Base-by-base conservation (phyloP, 805 yeast species). In the Starmerella gropengiesseri region DNA sequence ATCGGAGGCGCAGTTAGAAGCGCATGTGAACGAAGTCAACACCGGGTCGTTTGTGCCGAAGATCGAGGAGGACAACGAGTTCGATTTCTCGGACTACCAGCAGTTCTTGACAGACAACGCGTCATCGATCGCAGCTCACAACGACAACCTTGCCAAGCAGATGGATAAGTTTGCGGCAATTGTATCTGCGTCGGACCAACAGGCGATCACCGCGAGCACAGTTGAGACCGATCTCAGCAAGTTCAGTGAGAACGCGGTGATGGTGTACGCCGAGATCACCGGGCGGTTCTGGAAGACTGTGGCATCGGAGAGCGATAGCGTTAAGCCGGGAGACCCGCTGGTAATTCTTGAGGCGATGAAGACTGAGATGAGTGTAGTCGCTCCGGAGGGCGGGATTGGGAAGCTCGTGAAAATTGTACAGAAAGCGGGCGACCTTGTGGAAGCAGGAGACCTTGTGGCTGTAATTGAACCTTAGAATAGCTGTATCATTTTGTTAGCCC, bases 261-360 rank as follows among this genome's bases (percentile, higher is more conserved):
- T 81, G 67, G 83, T 87, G 16, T 87, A 87, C 59, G 86, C 96
- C 18, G 96, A 91, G 61, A 91, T 77, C 60, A 81, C 95, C n/a
- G 98, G 97, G 43, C 72, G 97, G 53, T 86, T 66, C 60, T 89
- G 98, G 98, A 89, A 91, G 63, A 75, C 93, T 1, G 65, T 86
- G 51, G 93, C 81, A 22, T 64, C 70, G 44, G 87, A 72, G 35
- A 95, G 95, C 19, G 91, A 82, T 54, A 63, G 51, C 5, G 93
- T 89, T 21, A 64, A 67, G 40, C 71, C 65, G 36, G 93, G 87
- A 26, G 89, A 84, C 54, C 85, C 85, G 4, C 68, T 89, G 48
- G 73, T 89, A 51, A 85, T 91, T 30, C 83, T 89, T 41, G 98
- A 89, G 63, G 97, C 98, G 43, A 89, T 89, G 98, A 89, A 89